These are phyloP conservation scores for Suaeda aralocaspica DNA, from an alignment of 148 eudicot genomes.

Conservation along the genomic window DNA sequence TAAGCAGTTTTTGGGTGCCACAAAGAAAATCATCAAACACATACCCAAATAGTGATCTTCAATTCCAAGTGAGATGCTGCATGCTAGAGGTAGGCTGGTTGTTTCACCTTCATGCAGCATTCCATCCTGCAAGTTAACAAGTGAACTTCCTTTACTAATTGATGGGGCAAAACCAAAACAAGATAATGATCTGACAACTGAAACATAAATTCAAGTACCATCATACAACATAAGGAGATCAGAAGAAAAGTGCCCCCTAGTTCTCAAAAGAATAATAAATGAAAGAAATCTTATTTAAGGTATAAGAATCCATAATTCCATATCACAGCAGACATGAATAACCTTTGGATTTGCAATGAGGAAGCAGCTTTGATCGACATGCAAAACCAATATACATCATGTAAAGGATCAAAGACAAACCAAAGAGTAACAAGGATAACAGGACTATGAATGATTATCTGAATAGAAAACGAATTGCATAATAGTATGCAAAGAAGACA, in stretches of 20 bases:
- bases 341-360: neutral
- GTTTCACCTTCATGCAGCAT: conserved; percentile 36
- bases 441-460: neutral
- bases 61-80: conserved; percentile 30
- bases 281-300: neutral
- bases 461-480: neutral
- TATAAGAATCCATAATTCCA: conserved; percentile 1
- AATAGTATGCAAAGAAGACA: neutral
- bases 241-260: neutral
- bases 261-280: neutral
- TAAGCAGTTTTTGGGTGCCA: neutral
- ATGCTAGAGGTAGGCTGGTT: conserved; percentile 32
- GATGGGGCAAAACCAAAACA: too few species aligned
- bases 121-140: conserved; percentile 36
- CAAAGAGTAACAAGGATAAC: neutral
- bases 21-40: neutral
- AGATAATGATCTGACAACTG: neutral
- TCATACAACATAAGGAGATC: neutral
- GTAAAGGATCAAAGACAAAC: neutral
- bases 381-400: conserved; percentile 8
- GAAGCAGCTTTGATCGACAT: neutral
- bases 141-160: too few species aligned
- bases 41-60: conserved; percentile 55
- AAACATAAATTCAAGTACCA: neutral
- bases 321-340: neutral